These are phyloP conservation scores for Nepenthes gracilis DNA, from an alignment of 148 eudicot genomes.

Conservation along the genomic window DNA sequence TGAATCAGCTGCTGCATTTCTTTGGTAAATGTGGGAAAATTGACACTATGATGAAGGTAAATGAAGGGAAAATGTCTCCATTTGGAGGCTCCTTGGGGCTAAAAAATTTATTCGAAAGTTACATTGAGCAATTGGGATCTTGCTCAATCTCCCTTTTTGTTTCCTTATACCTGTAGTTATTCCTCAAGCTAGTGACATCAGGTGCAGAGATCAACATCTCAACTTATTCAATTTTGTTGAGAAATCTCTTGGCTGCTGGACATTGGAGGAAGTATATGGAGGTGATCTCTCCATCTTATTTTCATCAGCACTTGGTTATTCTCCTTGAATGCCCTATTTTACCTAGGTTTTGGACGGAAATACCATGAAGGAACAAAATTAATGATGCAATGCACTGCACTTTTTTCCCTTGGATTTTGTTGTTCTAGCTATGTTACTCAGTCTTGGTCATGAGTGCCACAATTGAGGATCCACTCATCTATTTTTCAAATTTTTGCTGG, in stretches of 20 bases:
- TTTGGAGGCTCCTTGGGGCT: too few species aligned
- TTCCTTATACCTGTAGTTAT: constrained; percentile 38
- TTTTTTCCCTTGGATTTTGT: too few species aligned
- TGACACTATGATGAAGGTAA: constrained; percentile 91
- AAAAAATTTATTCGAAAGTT: too few species aligned
- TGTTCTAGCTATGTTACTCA: too few species aligned
- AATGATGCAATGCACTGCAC: too few species aligned
- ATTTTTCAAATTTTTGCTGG: too few species aligned
- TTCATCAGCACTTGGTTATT: neutral
- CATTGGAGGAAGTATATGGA: constrained; percentile 93
- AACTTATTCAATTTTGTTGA: constrained; percentile 66
- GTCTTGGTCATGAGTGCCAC: too few species aligned
- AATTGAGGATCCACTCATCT: too few species aligned
- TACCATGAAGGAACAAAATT: too few species aligned
- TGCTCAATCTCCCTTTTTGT: neutral
- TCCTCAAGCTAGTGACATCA: constrained; percentile 68
- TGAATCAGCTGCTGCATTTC: constrained; percentile 69
- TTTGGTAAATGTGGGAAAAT: constrained; percentile 80
- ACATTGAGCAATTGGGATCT: neutral
- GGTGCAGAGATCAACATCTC: constrained; percentile 54
- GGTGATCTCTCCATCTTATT: constrained; percentile 28
- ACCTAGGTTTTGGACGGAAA: neutral
- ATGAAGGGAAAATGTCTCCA: neutral
- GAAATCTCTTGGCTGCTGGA: constrained; percentile 76
- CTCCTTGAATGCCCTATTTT: neutral